phyloP scores from a whole-genome alignment of 2,329 filamentous ascomycete genomes.

The Daldinia eschscholtzii region DNA sequence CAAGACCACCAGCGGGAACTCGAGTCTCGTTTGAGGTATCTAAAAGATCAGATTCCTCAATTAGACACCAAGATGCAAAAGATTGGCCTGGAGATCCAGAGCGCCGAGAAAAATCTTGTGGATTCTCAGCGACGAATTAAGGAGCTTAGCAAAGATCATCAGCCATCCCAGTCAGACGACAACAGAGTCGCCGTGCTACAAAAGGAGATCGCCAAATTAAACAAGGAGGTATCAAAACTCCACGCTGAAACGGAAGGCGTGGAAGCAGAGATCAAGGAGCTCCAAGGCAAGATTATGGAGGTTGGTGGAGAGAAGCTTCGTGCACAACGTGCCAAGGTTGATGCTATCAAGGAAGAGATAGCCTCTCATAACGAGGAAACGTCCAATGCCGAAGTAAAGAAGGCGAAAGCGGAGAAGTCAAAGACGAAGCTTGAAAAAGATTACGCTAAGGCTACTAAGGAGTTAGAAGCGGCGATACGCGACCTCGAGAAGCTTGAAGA shows the following conservation, averaged over 20 bases:
- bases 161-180: slow-evolving; percentile 84
- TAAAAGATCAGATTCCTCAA: slow-evolving; percentile 83
- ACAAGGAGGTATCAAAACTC: slow-evolving; percentile 83
- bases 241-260: slow-evolving; percentile 88
- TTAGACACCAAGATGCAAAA: slow-evolving; percentile 94
- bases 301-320: slow-evolving; percentile 94
- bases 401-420: slow-evolving; percentile 94
- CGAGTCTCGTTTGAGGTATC: slow-evolving; percentile 77
- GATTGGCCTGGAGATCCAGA: slow-evolving; percentile 87
- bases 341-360: slow-evolving; percentile 88
- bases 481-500: slow-evolving; percentile 84
- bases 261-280: slow-evolving; percentile 89
- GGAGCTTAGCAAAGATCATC: slow-evolving; percentile 84
- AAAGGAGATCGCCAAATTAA: slow-evolving; percentile 80
- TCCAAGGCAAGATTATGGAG: slow-evolving; percentile 99
- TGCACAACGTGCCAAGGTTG: slow-evolving; percentile 90
- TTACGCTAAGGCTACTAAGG: slow-evolving; percentile 80
- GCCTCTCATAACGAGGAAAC: slow-evolving; percentile 82
- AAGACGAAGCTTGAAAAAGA: slow-evolving; percentile 88
- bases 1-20: slow-evolving; percentile 86
- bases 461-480: slow-evolving; percentile 76
- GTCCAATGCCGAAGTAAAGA: slow-evolving; percentile 87
- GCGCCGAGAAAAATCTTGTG: slow-evolving; percentile 82
- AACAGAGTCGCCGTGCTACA: slow-evolving; percentile 78
- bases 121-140: slow-evolving; percentile 88